These are phyloP conservation scores for Puccinellia tenuiflora DNA, from an alignment of 176 grass and related monocot genomes.

Conservation along the genomic window DNA sequence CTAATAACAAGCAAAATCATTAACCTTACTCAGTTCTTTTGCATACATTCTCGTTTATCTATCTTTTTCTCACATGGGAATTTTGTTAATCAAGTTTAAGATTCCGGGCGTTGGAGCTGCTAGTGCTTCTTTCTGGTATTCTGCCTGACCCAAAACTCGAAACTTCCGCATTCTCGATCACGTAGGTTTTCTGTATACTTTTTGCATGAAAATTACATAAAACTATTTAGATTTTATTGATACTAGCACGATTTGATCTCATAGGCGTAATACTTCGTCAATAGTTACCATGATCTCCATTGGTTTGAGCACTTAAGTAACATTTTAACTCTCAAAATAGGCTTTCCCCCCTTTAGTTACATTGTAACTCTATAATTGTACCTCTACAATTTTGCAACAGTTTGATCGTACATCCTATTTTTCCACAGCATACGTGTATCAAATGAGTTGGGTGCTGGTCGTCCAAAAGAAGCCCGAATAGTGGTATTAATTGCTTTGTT, in stretches of 20 bases:
- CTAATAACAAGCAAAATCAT: background rate
- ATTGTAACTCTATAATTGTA: background rate
- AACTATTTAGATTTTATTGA: background rate
- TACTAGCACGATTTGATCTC: background rate
- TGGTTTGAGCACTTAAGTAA: conserved; percentile 58
- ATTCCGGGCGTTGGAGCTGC: conserved; percentile 57
- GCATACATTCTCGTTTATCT: background rate
- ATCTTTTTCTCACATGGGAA: background rate
- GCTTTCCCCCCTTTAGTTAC: too few relatives aligned
- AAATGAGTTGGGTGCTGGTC: conserved; percentile 59
- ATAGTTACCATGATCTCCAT: conserved; percentile 54
- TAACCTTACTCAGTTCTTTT: background rate
- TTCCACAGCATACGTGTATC: conserved; percentile 50
- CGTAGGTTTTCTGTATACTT: background rate
- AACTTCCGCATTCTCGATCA: conserved; percentile 59
- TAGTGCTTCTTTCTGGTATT: conserved; percentile 54
- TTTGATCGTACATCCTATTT: background rate
- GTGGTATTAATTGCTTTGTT: conserved; percentile 27
- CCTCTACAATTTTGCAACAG: background rate
- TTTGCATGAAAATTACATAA: background rate
- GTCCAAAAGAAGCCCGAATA: conserved; percentile 28
- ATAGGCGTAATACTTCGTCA: conserved; percentile 49
- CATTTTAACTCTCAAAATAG: too few relatives aligned
- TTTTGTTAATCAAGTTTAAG: conserved; percentile 34
- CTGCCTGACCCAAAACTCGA: conserved; percentile 55